These are phyloP conservation scores for Aspergillus fructus DNA, from an alignment of 2,329 filamentous ascomycete species.

Conservation along the genomic window DNA sequence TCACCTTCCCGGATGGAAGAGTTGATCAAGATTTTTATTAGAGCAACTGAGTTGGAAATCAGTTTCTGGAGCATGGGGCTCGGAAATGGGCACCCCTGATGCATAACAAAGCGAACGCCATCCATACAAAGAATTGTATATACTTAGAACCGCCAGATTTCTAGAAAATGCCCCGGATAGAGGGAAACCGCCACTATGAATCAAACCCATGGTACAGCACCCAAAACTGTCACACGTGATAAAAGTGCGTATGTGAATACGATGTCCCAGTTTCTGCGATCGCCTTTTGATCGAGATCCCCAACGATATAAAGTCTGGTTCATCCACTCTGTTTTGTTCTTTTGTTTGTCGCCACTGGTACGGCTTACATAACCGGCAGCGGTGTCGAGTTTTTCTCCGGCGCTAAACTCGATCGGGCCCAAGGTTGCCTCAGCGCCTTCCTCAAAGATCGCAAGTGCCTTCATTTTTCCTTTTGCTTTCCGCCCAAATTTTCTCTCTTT, in stretches of 20 bases:
- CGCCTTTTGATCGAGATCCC: not conserved
- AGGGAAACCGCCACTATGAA: not conserved
- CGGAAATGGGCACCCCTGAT: conserved; percentile 18
- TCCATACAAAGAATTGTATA: not conserved
- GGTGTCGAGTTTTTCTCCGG: conserved; percentile 10
- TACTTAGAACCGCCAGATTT: not conserved
- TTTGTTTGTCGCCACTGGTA: conserved; percentile 1
- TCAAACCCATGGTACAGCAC: not conserved
- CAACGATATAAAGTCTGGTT: not conserved
- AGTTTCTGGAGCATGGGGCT: conserved; percentile 73
- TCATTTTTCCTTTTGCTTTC: conserved; percentile 28
- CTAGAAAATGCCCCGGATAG: not conserved
- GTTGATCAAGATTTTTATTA: conserved; percentile 78
- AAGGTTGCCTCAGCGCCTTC: conserved; percentile 27
- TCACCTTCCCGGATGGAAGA: conserved; percentile 77
- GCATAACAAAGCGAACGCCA: not conserved
- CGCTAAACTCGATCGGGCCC: conserved; percentile 29
- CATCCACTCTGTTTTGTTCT: not conserved
- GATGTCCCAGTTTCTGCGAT: not conserved
- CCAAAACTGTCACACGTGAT: not conserved
- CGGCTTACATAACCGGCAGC: conserved; percentile 10
- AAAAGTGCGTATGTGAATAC: no score
- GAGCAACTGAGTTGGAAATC: conserved; percentile 78
- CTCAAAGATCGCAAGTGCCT: not conserved
- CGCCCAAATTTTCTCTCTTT: conserved; percentile 25